Base-by-base conservation (phyloP, 176 grass and related monocot genomes). In the Chrysopogon serrulatus region DNA sequence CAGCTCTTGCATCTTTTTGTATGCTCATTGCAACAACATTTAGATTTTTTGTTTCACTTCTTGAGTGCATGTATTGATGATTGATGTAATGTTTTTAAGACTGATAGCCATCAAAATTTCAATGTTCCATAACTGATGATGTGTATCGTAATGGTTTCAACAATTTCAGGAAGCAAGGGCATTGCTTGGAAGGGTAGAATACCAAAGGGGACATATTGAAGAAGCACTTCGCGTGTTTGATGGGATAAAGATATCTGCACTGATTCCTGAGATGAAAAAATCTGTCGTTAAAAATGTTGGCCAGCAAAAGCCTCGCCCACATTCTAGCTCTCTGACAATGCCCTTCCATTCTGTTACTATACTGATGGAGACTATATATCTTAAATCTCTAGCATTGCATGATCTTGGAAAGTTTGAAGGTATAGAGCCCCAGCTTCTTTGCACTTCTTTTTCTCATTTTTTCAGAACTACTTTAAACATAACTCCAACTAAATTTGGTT, bases 121-220 rank as follows among this genome's bases (percentile, higher is more conserved):
- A 44, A 61, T 71, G 28, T 43, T 72, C 66, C 10, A 40, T 39
- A 56, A 47, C 33, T 43, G 10, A 32, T 56, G 34, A 18, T 73
- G 16, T 32, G 41, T 68, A 69, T 10, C 56, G 17, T 59, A 54
- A 89, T 70, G 63, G 17, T 78, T 62, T 18, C 53, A 65, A 77
- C 12, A 14, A 65, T 85, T 91, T 65, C 87, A 98, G 96, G 96
- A 98, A 79, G 96, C 96, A 59, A 95, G 89, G 81, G 92, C 89
- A 64, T 91, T 98, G 71, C 89, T 98, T 71, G 91, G 87, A 76
- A 95, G 80, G 72, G 37, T 98, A 45, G 93, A 98, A 78, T 88
- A 91, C 77, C 89, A 95, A 65, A 66, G 72, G 60, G 93, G 92
- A 23, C 87, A 93, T 90, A 73, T 82, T 56, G 93, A 95, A 84